phyloP scores from a whole-genome alignment of 1,284 basidiomycete genomes.

The Lentinula novae-zelandiae region DNA sequence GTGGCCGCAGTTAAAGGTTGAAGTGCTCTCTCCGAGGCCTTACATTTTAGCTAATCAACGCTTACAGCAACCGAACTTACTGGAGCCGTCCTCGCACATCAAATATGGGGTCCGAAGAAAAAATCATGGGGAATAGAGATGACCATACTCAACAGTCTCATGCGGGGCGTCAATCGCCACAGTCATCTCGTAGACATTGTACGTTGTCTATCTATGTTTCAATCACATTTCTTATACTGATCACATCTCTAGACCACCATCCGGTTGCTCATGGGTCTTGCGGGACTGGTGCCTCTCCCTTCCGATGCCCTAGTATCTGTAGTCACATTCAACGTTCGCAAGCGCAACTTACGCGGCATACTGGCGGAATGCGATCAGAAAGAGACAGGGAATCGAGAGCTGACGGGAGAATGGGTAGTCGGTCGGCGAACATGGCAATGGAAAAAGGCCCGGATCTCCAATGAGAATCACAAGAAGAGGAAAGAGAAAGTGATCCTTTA shows the following conservation, averaged over 20 bases:
- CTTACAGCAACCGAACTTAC: slow-evolving; percentile 62
- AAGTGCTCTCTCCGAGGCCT: background rate
- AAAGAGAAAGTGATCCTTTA: slow-evolving; percentile 89
- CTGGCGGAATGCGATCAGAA: slow-evolving; percentile 71
- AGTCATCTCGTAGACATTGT: slow-evolving; percentile 86
- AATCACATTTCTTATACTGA: slow-evolving; percentile 8
- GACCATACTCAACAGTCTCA: slow-evolving; percentile 79
- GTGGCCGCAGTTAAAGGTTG: slow-evolving; percentile 66
- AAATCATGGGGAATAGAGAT: slow-evolving; percentile 90
- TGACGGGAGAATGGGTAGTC: slow-evolving; percentile 96
- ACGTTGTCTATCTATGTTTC: slow-evolving; percentile 22
- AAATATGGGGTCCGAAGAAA: slow-evolving; percentile 77
- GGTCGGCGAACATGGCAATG: slow-evolving; percentile 93
- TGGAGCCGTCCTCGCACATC: slow-evolving; percentile 66
- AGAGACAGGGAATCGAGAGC: slow-evolving; percentile 73
- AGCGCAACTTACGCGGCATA: slow-evolving; percentile 72
- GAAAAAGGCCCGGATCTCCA: slow-evolving; percentile 31
- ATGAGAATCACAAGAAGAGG: slow-evolving; percentile 28
- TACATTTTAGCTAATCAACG: background rate
- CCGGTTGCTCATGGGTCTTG: slow-evolving; percentile 78
- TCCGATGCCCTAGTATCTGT: slow-evolving; percentile 95
- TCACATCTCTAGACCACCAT: slow-evolving; percentile 51
- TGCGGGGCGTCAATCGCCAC: slow-evolving; percentile 83
- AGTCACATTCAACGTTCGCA: slow-evolving; percentile 85
- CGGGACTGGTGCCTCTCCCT: slow-evolving; percentile 83